phyloP scores from a whole-genome alignment of 169 alveolate genomes.

The Plasmodium reichenowi region DNA sequence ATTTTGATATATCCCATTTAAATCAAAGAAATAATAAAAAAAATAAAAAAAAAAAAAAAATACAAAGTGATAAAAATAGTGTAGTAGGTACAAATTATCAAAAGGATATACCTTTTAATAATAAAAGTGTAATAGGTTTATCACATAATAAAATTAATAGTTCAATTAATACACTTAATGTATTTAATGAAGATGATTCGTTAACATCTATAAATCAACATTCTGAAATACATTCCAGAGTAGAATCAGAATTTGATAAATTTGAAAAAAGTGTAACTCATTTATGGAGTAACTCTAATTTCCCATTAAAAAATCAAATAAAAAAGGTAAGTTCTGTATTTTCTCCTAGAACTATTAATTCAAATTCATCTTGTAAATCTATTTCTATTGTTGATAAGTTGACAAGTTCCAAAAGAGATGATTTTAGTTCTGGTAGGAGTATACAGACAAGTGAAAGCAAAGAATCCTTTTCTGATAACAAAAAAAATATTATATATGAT shows the following conservation, averaged over 20 bases:
- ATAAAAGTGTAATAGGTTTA: slow-evolving; percentile 9
- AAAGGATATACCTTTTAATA: slow-evolving; percentile 1
- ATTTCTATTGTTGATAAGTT: slow-evolving; percentile 2
- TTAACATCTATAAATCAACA: not conserved
- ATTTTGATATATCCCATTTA: slow-evolving; percentile 1
- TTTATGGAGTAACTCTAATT: not conserved
- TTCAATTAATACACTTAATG: slow-evolving; percentile 12
- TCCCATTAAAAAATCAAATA: slow-evolving; percentile 6
- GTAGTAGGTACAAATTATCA: not conserved
- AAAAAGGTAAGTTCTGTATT: slow-evolving; percentile 4
- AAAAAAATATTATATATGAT: not conserved
- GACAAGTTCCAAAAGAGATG: slow-evolving; percentile 16
- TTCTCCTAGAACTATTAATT: slow-evolving; percentile 12
- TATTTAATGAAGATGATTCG: not conserved
- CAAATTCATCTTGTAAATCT: slow-evolving; percentile 14
- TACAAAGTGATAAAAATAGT: not conserved
- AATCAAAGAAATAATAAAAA: not conserved
- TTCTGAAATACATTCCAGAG: slow-evolving; percentile 1
- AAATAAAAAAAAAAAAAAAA: not conserved
- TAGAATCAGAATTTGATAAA: not conserved
- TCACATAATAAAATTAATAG: slow-evolving; percentile 22
- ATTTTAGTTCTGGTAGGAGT: not conserved
- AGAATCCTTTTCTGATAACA: not conserved
- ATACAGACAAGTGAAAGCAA: not conserved
- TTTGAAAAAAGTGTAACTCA: not conserved